Evolutionary conservation across 2,329 filamentous ascomycete genomes (phyloP).

Genomic region (Monosporascus cannonballus): DNA sequence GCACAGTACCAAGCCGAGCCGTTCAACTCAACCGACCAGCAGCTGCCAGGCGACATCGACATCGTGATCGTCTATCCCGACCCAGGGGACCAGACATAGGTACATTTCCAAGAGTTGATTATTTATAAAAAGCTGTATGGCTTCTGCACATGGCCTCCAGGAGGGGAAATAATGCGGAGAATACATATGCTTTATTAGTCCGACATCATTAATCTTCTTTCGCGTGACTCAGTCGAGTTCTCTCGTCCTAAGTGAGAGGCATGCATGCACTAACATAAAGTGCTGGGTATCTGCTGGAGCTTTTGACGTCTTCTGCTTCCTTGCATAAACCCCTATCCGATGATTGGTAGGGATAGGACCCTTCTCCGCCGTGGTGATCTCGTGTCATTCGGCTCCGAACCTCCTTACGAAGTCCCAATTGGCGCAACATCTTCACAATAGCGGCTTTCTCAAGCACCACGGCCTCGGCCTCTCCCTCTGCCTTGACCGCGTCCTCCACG

Average conservation of each 20-base stretch:
- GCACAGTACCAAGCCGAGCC: too few species aligned
- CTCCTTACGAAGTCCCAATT: not conserved
- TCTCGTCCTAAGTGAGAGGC: not conserved
- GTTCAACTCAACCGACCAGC: too few species aligned
- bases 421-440: not conserved
- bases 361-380: not conserved
- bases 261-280: not conserved
- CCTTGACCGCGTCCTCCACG: conserved; percentile 47
- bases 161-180: not conserved
- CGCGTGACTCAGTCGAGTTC: not conserved
- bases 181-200: not conserved
- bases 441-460: conserved; percentile 23
- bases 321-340: not conserved
- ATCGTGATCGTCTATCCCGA: too few species aligned
- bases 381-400: not conserved
- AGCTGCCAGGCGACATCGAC: too few species aligned
- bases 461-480: conserved; percentile 37
- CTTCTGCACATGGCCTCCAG: too few species aligned
- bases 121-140: too few species aligned
- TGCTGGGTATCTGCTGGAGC: not conserved
- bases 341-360: not conserved
- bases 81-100: too few species aligned
- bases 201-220: not conserved
- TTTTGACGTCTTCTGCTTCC: not conserved
- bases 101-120: too few species aligned